Evolutionary conservation across 768 basidiomycete species (phyloP).

Genomic region (Lactarius deliciosus): DNA sequence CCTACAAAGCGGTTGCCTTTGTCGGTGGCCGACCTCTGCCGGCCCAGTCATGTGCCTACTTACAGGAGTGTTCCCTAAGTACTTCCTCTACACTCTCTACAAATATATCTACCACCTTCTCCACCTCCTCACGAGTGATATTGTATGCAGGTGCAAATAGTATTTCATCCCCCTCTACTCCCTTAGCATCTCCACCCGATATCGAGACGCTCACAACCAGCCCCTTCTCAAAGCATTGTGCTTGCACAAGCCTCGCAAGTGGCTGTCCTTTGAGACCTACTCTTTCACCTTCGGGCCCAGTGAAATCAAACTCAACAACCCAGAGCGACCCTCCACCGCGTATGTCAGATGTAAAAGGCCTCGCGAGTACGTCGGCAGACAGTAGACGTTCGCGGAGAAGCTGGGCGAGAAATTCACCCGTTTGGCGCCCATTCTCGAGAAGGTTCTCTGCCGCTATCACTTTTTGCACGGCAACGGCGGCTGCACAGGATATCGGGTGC

Average conservation of each 20-base stretch:
- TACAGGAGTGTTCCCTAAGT: slow-evolving; percentile 34
- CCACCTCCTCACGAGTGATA: slow-evolving; percentile 66
- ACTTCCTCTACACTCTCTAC: slow-evolving; percentile 66
- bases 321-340: slow-evolving; percentile 87
- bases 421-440: slow-evolving; percentile 58
- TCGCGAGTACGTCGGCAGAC: slow-evolving; percentile 54
- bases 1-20: neutral
- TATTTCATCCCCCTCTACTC: slow-evolving; percentile 68
- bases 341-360: slow-evolving; percentile 73
- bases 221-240: slow-evolving; percentile 62
- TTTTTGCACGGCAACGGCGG: slow-evolving; percentile 79
- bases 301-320: slow-evolving; percentile 80
- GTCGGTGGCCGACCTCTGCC: too few relatives aligned
- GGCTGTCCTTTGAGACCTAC: slow-evolving; percentile 50
- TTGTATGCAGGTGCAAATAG: slow-evolving; percentile 83
- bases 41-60: neutral
- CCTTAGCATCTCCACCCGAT: slow-evolving; percentile 67
- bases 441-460: slow-evolving; percentile 69
- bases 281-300: slow-evolving; percentile 40
- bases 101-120: slow-evolving; percentile 65
- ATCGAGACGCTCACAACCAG: slow-evolving; percentile 71
- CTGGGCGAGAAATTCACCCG: slow-evolving; percentile 56
- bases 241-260: slow-evolving; percentile 73
- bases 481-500: slow-evolving; percentile 75
- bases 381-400: slow-evolving; percentile 56